Base-by-base conservation (phyloP, 2,329 filamentous ascomycete genomes). In the Penicillium sp. region DNA sequence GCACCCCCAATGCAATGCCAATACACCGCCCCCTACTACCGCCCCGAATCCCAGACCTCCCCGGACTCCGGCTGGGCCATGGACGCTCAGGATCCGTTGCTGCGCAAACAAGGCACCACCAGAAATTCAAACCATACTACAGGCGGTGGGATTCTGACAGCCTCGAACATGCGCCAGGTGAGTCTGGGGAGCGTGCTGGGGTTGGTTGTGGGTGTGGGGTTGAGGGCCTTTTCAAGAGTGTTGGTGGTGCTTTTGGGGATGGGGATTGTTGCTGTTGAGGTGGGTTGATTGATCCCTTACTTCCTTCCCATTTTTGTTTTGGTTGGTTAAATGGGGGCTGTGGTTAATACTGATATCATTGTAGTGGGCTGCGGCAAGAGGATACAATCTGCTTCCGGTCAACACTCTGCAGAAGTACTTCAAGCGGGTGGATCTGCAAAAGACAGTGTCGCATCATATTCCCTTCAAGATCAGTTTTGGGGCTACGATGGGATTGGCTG, bases 391-490 rank as follows among this genome's bases (percentile, higher is more conserved):
- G 48, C 57, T 75, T 44, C 72, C 72, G 4, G 49, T 71, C 10
- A 56, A 68, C 22, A 63, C 64, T 15, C 35, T 75, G 38, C 70
- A 74, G 51, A 65, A 63, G 49, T 69, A 69, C 49, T 60, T 73
- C 37, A 72, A 70, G 59, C 63, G 60, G 6, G 63, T 71, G 28
- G 62, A 74, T 55, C 34, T 75, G 24, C 62, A 58, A 68, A 49
- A 63, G 74, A 57, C 56, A 68, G 35, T n/a, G n/a, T n/a, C n/a
- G n/a, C n/a, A n/a, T n/a, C n/a, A n/a, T n/a, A n/a, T n/a, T n/a
- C 70, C 71, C 0, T 73, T 75, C 55, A 75, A 75, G 62, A 60
- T 71, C 22, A 75, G 68, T 48, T 75, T 75, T 54, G 72, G 72
- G 8, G 57, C 62, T 2, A 70, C 70, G 44, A 71, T 75, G 68